Evolutionary conservation across 2,329 filamentous ascomycete species (phyloP), one percentile per base, ranked within the genome.

Genomic region (Alternaria dauci): DNA sequence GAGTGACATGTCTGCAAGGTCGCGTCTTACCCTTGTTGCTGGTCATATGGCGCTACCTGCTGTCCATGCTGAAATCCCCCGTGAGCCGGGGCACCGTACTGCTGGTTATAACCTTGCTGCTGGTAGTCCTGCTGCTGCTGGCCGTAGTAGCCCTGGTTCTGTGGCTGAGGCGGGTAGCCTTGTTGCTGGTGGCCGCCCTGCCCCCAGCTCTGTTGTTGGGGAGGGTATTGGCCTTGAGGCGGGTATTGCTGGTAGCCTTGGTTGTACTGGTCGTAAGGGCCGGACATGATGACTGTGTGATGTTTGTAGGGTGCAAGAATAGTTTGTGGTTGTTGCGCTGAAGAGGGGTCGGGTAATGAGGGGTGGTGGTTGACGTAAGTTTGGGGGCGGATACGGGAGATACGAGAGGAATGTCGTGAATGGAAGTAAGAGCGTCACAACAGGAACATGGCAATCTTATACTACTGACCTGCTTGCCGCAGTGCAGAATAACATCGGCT

Each of bases 61-160:
- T 81, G 79, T 25, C 82, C 81, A 65, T 81, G 82, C 68, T 85
- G 81, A 70, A 83, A 84, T n/a, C 82, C 83, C 42, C 81, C 81
- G 23, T 81, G 74, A 30, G 75, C 75, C 30, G 83, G 83, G 16
- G 83, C 81, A 36, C 82, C 82, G 61, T 83, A 85, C 50, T 73
- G 71, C 26, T 71, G 67, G 60, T 75, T 70, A 51, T 68, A 67
- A 26, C 61, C 61, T 58, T 77, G 71, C 56, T 76, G 72, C 47
- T 76, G 71, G 8, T 68, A 48, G 41, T 41, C 58, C 47, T 77
- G 71, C 55, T 76, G 73, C 48, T 76, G 71, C 1, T 66, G 78
- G 54, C 72, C 74, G 59, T 81, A 77, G 54, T 75, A 71, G 48
- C 74, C 69, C 30, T 72, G 63, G 26, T 12, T 41, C 23, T 60